Evolutionary conservation across 2,329 filamentous ascomycete genomes (phyloP), one percentile per base, ranked within the genome.

Genomic region (Botryotinia convoluta): DNA sequence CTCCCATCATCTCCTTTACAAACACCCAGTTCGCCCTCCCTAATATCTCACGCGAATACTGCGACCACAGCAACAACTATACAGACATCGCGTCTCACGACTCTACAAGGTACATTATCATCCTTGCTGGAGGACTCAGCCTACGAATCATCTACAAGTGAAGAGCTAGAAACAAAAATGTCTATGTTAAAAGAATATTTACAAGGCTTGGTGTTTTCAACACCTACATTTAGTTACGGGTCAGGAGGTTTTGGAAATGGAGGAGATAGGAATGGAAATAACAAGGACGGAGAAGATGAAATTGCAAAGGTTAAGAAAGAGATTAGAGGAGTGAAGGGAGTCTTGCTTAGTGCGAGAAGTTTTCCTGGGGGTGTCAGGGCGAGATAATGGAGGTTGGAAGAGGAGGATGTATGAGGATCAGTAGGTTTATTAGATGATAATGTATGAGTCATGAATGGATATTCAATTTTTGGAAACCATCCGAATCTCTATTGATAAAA

Each of bases 291-390:
- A 44, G 87, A 90, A 75, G 92, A 95, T 81, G 91, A 93, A 82
- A 90, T 94, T 78, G 89, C 89, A 75, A 89, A 88, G 79, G 86
- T 93, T 32, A 93, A 92, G 83, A 89, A 89, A 76, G 92, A 91
- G 75, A 95, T 97, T 69, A 85, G 93, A 76, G 87, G 92, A 73
- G 88, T 96, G 60, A 97, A 97, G 84, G 93, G 93, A 1, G 88
- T 93, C 18, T 84, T 96, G 77, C 82, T 97, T 72, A 93, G 90
- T 79, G 88, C 93, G 7, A 88, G 91, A 78, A 93, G 89, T 78
- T 95, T 95, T 77, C 91, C 90, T 2, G 78, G 78, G 2, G 79
- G 76, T 45, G 64, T 77, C 37, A 77, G 74, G 59, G 70, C 48
- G 71, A 72, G 74, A 16, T 73, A 73, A 54, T 51, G 48, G 26